Conservation (phyloP, 2,329 filamentous ascomycete genomes). For the Trichoderma sp. region DNA sequence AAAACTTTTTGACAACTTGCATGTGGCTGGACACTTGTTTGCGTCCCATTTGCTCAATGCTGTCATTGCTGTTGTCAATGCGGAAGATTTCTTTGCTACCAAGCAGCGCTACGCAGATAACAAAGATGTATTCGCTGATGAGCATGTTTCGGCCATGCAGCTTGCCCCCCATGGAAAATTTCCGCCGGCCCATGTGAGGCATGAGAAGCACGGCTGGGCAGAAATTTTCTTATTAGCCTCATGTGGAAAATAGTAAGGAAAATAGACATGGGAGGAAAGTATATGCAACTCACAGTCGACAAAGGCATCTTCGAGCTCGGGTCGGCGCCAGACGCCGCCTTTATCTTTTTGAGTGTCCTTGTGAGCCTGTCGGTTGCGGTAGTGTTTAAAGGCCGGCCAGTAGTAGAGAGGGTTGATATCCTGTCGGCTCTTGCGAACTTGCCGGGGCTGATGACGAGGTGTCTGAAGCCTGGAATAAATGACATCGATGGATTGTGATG, state of each 20-base stretch:
- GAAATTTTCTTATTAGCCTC: conserved; percentile 24
- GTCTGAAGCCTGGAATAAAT: conserved; percentile 38
- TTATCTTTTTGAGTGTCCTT: conserved; percentile 61
- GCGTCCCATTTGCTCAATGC: conserved; percentile 49
- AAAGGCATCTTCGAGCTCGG: conserved; percentile 64
- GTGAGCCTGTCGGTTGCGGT: conserved; percentile 63
- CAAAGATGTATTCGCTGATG: conserved; percentile 64
- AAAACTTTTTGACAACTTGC: conserved; percentile 67
- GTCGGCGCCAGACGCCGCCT: conserved; percentile 52
- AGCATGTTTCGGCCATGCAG: conserved; percentile 68
- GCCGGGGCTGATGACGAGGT: conserved; percentile 38
- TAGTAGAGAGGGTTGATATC: conserved; percentile 59
- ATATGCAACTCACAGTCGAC: conserved; percentile 58
- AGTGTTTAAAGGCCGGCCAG: conserved; percentile 62
- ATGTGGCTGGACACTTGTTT: conserved; percentile 72
- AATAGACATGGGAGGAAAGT: not conserved
- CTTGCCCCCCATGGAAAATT: conserved; percentile 63
- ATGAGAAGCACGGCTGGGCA: conserved; percentile 59
- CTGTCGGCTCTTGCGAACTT: conserved; percentile 35
- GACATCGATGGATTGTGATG: conserved; percentile 47
- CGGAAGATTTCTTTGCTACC: conserved; percentile 44
- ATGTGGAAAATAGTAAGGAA: not conserved
- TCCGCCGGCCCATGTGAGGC: conserved; percentile 64
- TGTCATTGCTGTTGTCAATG: conserved; percentile 44
- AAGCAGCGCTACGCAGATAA: conserved; percentile 39